Base-by-base conservation (phyloP, 192 early-diverging fungal genomes). In the Allomyces macrogynus region DNA sequence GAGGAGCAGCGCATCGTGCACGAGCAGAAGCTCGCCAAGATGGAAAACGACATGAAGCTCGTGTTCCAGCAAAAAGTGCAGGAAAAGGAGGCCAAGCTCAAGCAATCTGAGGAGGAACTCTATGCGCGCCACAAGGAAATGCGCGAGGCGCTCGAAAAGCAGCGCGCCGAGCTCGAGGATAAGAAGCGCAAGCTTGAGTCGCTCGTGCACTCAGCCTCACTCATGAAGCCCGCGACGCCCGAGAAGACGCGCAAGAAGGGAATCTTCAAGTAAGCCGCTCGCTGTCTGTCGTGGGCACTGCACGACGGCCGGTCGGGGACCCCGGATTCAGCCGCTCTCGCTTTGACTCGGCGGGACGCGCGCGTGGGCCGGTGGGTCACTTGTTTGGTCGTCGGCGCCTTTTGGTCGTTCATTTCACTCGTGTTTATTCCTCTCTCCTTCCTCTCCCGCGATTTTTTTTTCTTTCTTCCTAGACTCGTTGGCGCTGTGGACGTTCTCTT, bases 21-120 rank as follows among this genome's bases (percentile, higher is more conserved):
- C 67, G 92, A 99, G 75, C 84, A 82, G 67, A 96, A 96, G 80
- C 81, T 99, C 78, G 80, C 85, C 61, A 94, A 95, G 81, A 96
- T 99, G 95, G 93, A 99, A 73, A 82, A 86, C 27, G 95, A 99
- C 76, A 99, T 99, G 95, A 92, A 92, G 75, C 79, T 86, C 60
- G 95, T 99, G 61, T 99, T 99, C 86, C 89, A 93, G 76, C 89
- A 91, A 66, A 96, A 99, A 83, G 95, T 99, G 4, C 88, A 92
- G 65, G 95, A 99, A 77, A 96, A 96, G 78, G 93, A 99, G 74
- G 76, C 90, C 69, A 96, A 96, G 78, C 80, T 99, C 66, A 99
- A 95, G 80, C 91, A 93, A 73, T 87, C 85, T 54, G 95, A 99
- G 74, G 92, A 95, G 67, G 95, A 88, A 80, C 78, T 99, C 43